Percentiles rank a stretch among this genome's conserved stretches.
phyloP scores from a whole-genome alignment of 2,329 filamentous ascomycete species.

The Penicillium sp. region DNA sequence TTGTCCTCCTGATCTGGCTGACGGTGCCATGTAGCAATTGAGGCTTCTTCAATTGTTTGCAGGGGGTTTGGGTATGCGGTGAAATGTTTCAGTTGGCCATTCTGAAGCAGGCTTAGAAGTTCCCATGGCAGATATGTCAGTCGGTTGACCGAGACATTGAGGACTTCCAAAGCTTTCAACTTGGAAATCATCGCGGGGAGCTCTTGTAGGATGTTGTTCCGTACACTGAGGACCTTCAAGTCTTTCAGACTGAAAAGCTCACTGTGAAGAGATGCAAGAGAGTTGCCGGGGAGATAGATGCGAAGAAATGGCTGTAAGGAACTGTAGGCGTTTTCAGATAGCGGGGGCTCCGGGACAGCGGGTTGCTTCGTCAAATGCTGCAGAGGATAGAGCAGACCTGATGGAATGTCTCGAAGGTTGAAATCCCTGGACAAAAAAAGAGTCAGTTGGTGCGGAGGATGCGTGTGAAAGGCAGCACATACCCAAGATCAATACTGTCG shows the following conservation, averaged over 20 bases:
- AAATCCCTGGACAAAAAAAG: conserved; percentile 24
- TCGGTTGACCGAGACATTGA: conserved; percentile 44
- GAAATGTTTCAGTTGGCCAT: conserved; percentile 36
- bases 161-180: conserved; percentile 38
- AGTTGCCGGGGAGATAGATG: conserved; percentile 42
- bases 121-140: conserved; percentile 43
- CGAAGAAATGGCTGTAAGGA: conserved; percentile 40
- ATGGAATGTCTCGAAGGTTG: conserved; percentile 28
- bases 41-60: conserved; percentile 25
- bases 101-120: conserved; percentile 37
- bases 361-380: conserved; percentile 40
- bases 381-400: conserved; percentile 33
- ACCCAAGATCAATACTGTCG: conserved; percentile 45
- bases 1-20: conserved; percentile 6
- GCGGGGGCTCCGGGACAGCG: conserved; percentile 27
- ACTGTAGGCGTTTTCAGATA: conserved; percentile 35
- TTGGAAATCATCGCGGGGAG: conserved; percentile 40
- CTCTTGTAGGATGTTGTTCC: conserved; percentile 42
- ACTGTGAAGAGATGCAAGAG: conserved; percentile 31
- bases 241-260: conserved; percentile 41
- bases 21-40: conserved; percentile 32
- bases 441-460: not conserved
- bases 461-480: conserved; percentile 13
- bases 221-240: conserved; percentile 42
- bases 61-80: conserved; percentile 41